These are phyloP conservation scores for Mortierella antarctica DNA, from an alignment of 192 early-diverging fungal species.

Conservation along the genomic window DNA sequence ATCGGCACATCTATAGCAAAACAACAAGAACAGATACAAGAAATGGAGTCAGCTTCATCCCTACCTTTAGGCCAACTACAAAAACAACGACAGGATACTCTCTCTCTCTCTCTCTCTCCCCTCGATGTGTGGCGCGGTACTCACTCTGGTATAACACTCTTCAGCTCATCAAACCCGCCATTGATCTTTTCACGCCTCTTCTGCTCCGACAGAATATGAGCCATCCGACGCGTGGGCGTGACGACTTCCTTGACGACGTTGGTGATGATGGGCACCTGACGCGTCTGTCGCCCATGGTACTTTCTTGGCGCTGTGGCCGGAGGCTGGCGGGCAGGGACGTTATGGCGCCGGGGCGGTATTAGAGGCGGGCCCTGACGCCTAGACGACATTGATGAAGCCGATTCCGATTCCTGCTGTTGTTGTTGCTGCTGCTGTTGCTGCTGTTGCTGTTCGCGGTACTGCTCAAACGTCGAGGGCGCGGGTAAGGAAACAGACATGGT, in stretches of 20 bases:
- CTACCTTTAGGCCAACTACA: not conserved
- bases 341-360: constrained; percentile 17
- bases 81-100: not conserved
- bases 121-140: not conserved
- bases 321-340: constrained; percentile 21
- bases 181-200: constrained; percentile 60
- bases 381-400: not conserved
- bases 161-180: constrained; percentile 54
- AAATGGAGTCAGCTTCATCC: not conserved
- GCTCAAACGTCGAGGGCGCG: constrained; percentile 4
- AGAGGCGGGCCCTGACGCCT: constrained; percentile 11
- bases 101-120: no score
- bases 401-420: constrained; percentile 1
- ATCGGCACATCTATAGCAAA: constrained; percentile 15
- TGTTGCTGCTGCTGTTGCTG: constrained; percentile 12
- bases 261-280: constrained; percentile 3
- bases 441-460: constrained; percentile 11
- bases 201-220: constrained; percentile 57
- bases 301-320: constrained; percentile 26
- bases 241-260: constrained; percentile 28
- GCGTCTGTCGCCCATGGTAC: constrained; percentile 31
- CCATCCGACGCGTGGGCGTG: constrained; percentile 49
- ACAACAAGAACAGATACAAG: not conserved
- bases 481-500: constrained; percentile 24
- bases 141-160: constrained; percentile 48